A percentile compares a stretch with the other conserved stretches of the same genome.
These are phyloP conservation scores for Tetrahymena borealis DNA, from an alignment of 73 alveolate species.

Conservation along the genomic window DNA sequence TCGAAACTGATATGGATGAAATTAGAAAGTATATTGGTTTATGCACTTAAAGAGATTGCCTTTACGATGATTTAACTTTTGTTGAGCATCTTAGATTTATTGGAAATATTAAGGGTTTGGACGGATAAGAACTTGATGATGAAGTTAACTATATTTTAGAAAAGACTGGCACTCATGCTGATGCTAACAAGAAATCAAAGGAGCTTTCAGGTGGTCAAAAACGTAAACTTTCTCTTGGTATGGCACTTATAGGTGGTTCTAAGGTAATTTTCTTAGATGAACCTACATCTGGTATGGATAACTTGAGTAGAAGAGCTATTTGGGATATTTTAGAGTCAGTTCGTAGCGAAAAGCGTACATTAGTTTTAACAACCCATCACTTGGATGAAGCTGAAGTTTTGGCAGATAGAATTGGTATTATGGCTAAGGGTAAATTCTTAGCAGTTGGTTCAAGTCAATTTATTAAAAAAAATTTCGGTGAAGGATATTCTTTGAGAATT, in stretches of 20 bases:
- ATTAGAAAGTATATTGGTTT: conserved; percentile 61
- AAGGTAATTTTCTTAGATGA: conserved; percentile 67
- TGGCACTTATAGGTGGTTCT: conserved; percentile 62
- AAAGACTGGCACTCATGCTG: conserved; percentile 50
- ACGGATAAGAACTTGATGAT: neutral
- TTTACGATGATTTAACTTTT: conserved; percentile 61
- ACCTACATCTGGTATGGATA: conserved; percentile 77
- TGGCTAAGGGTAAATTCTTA: conserved; percentile 76
- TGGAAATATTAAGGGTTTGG: conserved; percentile 54
- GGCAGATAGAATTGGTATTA: conserved; percentile 86
- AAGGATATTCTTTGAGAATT: conserved; percentile 71
- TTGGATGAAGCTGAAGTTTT: conserved; percentile 91
- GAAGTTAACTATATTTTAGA: conserved; percentile 42
- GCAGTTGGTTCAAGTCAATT: conserved; percentile 72
- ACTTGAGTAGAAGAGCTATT: conserved; percentile 50
- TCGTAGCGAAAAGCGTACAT: conserved; percentile 51
- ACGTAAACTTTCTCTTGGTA: conserved; percentile 63
- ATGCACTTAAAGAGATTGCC: conserved; percentile 56
- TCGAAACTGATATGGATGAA: conserved; percentile 8
- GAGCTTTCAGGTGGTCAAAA: conserved; percentile 66
- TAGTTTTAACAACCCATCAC: conserved; percentile 77
- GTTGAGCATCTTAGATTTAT: conserved; percentile 57
- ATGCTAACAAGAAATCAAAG: conserved; percentile 25
- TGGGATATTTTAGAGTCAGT: conserved; percentile 50
- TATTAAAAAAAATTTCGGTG: conserved; percentile 69